Percentiles rank a stretch among this genome's conserved stretches.
Evolutionary conservation across 192 early-diverging fungal species (phyloP).

Genomic region (Backusella luteola): DNA sequence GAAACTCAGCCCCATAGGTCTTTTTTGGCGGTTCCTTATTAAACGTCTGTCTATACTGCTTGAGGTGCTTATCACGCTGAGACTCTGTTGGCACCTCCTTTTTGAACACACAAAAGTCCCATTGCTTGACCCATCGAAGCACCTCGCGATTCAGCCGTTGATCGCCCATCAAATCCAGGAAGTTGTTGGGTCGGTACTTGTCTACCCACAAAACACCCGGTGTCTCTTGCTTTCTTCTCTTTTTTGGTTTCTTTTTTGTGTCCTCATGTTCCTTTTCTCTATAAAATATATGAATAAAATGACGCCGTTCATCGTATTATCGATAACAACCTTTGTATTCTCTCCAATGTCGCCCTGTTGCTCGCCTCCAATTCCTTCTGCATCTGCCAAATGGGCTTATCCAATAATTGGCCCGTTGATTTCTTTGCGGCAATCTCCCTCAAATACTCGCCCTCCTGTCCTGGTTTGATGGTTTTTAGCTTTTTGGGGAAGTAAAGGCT

Average conservation of each 20-base stretch:
- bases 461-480: constrained; percentile 13
- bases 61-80: constrained; percentile 23
- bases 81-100: constrained; percentile 15
- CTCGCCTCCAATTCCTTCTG: constrained; percentile 4
- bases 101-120: constrained; percentile 95
- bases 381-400: constrained; percentile 24
- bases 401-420: background rate
- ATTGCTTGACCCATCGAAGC: constrained; percentile 92
- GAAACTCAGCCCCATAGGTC: background rate
- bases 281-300: background rate
- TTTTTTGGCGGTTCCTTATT: background rate
- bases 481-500: constrained; percentile 45
- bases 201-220: constrained; percentile 73
- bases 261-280: background rate
- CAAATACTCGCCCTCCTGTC: background rate
- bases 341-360: background rate
- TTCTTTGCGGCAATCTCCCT: background rate
- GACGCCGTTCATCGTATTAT: background rate
- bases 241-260: background rate
- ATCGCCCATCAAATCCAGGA: constrained; percentile 87
- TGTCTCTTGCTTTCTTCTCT: background rate
- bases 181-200: constrained; percentile 81
- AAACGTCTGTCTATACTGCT: constrained; percentile 20
- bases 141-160: constrained; percentile 87
- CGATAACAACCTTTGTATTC: constrained; percentile 11